Conservation (phyloP, 1,284 basidiomycete species). For the Cutaneotrichosporon sp. region DNA sequence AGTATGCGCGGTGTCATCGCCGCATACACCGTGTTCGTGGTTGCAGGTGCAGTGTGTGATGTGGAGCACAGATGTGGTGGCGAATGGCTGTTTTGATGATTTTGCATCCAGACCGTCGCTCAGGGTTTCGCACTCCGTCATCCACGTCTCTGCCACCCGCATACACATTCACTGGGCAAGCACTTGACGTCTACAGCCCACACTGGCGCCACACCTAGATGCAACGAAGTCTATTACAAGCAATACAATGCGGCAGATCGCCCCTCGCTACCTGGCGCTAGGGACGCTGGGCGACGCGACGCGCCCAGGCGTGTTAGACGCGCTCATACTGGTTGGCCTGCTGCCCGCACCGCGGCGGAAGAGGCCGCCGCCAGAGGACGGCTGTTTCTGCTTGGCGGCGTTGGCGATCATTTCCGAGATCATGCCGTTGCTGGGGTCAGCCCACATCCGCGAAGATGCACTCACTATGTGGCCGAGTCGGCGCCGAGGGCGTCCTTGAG, state of each 20-base stretch:
- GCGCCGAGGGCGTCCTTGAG: conserved; percentile 75
- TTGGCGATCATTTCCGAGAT: conserved; percentile 48
- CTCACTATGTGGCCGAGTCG: conserved; percentile 53
- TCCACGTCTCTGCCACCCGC: too few species aligned
- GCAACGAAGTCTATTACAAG: not conserved
- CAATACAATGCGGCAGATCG: too few species aligned
- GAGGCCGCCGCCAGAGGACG: conserved; percentile 27
- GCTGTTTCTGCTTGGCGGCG: conserved; percentile 44
- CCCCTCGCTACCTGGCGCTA: too few species aligned
- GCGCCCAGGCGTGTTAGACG: conserved; percentile 12
- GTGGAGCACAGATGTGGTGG: not conserved
- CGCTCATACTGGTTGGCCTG: conserved; percentile 16
- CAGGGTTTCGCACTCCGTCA: too few species aligned
- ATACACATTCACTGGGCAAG: too few species aligned
- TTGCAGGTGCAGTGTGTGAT: not conserved
- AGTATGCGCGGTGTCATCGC: not conserved
- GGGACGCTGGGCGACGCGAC: conserved; percentile 2
- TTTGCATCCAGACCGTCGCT: too few species aligned
- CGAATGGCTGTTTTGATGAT: not conserved
- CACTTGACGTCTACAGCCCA: not conserved
- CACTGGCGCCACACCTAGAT: not conserved
- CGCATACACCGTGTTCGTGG: too few species aligned
- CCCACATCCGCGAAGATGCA: not conserved
- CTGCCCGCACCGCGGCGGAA: conserved; percentile 27
- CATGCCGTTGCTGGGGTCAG: conserved; percentile 45